Percentiles rank a stretch among this genome's conserved stretches.
These are phyloP conservation scores for Diaporthe vaccinii DNA, from an alignment of 2,329 filamentous ascomycete species.

Conservation along the genomic window DNA sequence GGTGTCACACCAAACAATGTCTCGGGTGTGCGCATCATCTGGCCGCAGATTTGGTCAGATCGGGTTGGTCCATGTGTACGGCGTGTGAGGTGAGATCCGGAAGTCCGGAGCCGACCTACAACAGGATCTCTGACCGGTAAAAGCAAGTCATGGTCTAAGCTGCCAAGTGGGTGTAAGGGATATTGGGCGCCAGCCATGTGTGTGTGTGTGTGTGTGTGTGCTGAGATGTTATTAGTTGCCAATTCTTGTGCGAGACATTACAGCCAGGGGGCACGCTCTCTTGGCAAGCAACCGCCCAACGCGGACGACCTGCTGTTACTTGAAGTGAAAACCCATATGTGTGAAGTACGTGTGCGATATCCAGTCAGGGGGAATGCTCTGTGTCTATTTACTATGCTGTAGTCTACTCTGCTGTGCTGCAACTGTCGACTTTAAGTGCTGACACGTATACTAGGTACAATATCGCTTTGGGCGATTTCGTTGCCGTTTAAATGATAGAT, in stretches of 20 bases:
- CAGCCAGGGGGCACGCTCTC: not conserved
- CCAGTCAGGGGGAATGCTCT: not conserved
- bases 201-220: not conserved
- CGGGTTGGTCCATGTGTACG: constrained; percentile 27
- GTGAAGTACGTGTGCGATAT: not conserved
- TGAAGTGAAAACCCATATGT: not conserved
- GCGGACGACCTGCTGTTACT: not conserved
- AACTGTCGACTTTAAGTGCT: not conserved
- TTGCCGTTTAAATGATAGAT: not conserved
- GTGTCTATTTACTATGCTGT: not conserved
- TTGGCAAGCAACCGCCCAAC: not conserved
- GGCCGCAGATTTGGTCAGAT: constrained; percentile 30
- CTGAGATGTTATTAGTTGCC: not conserved
- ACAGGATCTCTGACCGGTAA: constrained; percentile 11
- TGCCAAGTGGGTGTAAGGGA: not conserved
- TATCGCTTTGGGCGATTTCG: not conserved
- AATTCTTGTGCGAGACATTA: too few relatives aligned
- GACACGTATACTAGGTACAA: too few relatives aligned
- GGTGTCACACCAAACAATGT: constrained; percentile 29
- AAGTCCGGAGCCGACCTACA: constrained; percentile 31
- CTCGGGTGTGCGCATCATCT: constrained; percentile 32
- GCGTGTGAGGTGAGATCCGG: constrained; percentile 30
- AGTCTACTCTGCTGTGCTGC: not conserved
- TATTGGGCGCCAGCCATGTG: not conserved
- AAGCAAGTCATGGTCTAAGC: not conserved